These are phyloP conservation scores for Arctium minus DNA, from an alignment of 129 eudicot genomes.

Conservation along the genomic window DNA sequence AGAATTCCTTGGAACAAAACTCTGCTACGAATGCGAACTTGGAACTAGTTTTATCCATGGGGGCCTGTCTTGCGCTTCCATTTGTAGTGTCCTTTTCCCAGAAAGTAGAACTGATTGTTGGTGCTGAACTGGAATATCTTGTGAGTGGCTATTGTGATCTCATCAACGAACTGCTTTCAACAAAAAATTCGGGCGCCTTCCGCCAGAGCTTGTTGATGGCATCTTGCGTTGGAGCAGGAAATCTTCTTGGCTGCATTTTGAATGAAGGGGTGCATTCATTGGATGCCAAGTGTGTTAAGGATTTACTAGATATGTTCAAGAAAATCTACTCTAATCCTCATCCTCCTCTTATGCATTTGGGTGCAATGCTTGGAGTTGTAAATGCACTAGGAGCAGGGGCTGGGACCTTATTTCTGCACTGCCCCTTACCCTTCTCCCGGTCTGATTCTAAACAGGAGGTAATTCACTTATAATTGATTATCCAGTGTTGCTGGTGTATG, in stretches of 20 bases:
- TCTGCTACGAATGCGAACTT: slow-evolving; percentile 8
- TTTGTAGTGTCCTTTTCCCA: slow-evolving; percentile 57
- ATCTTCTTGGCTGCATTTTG: slow-evolving; percentile 60
- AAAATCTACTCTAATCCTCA: slow-evolving; percentile 49
- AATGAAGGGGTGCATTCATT: slow-evolving; percentile 65
- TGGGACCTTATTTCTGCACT: slow-evolving; percentile 46
- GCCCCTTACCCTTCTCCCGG: slow-evolving; percentile 28
- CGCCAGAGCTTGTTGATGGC: slow-evolving; percentile 75
- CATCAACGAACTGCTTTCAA: slow-evolving; percentile 49
- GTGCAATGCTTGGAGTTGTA: slow-evolving; percentile 97
- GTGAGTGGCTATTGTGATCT: slow-evolving; percentile 44
- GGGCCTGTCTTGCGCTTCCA: slow-evolving; percentile 83
- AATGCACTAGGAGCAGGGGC: slow-evolving; percentile 85
- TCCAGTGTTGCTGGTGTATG: not conserved
- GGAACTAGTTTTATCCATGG: slow-evolving; percentile 42
- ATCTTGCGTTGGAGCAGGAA: slow-evolving; percentile 82
- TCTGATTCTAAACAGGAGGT: slow-evolving; percentile 44
- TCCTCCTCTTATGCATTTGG: slow-evolving; percentile 71
- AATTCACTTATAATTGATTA: not conserved
- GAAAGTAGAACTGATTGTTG: slow-evolving; percentile 70
- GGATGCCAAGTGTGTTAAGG: slow-evolving; percentile 40
- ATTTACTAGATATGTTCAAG: slow-evolving; percentile 49
- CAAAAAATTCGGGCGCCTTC: slow-evolving; percentile 45
- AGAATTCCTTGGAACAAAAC: slow-evolving; percentile 22
- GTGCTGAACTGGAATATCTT: slow-evolving; percentile 51